Evolutionary conservation across 2,329 filamentous ascomycete species (phyloP).

Genomic region (Aspergillus eucalypticola): DNA sequence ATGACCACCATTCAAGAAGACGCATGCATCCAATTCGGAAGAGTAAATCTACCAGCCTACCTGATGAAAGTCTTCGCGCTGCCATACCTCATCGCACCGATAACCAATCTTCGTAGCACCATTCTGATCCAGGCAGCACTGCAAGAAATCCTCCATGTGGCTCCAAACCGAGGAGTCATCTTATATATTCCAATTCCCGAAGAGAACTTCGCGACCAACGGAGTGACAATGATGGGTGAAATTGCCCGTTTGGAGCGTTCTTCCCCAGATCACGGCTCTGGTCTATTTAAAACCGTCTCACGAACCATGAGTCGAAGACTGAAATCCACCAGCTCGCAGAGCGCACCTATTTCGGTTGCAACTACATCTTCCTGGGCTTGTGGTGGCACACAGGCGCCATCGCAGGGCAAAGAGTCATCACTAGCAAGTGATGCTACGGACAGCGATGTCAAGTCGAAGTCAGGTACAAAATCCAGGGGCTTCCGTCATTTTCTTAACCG

Average conservation of each 20-base stretch:
- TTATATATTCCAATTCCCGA: conserved; percentile 70
- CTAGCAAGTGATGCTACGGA: conserved; percentile 8
- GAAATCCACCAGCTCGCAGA: conserved; percentile 33
- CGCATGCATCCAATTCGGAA: conserved; percentile 71
- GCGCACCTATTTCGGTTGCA: conserved; percentile 26
- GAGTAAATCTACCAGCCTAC: conserved; percentile 77
- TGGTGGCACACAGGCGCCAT: conserved; percentile 1
- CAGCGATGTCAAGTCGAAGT: conserved; percentile 13
- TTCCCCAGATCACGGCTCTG: conserved; percentile 43
- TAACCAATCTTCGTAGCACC: conserved; percentile 79
- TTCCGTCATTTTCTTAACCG: conserved; percentile 22
- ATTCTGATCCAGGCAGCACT: conserved; percentile 75
- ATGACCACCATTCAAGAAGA: conserved; percentile 76
- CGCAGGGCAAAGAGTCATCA: conserved; percentile 3
- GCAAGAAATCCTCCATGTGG: conserved; percentile 67
- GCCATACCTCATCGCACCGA: conserved; percentile 66
- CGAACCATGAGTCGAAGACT: conserved; percentile 41
- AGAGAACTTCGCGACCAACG: conserved; percentile 70
- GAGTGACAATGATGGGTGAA: conserved; percentile 68
- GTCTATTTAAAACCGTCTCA: conserved; percentile 43
- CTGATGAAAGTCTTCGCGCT: conserved; percentile 72
- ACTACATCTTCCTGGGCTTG: conserved; percentile 23
- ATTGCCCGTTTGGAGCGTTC: conserved; percentile 60
- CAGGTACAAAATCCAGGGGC: conserved; percentile 29
- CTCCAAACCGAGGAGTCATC: conserved; percentile 67